A percentile compares a stretch with the other conserved stretches of the same genome.
These are phyloP conservation scores for Phytomonas sp. DNA, from an alignment of 208 protist genomes.

Conservation along the genomic window DNA sequence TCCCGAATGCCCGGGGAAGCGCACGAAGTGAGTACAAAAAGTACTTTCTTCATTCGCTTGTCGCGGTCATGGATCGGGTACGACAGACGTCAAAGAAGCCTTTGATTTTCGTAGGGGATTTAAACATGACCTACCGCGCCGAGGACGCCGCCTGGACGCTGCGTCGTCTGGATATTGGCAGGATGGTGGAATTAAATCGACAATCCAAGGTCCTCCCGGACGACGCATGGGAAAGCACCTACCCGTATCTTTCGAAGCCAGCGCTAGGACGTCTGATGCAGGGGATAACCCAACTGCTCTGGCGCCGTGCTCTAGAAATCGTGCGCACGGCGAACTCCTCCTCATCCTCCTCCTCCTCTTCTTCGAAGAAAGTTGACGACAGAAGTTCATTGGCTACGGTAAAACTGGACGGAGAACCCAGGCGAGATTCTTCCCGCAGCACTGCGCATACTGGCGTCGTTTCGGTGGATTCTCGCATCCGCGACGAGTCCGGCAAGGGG, in stretches of 20 bases:
- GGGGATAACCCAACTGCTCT: slow-evolving; percentile 29
- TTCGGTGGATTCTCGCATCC: slow-evolving; percentile 17
- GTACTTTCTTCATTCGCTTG: slow-evolving; percentile 42
- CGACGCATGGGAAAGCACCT: slow-evolving; percentile 21
- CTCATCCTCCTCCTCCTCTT: too few species aligned
- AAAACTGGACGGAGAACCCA: too few species aligned
- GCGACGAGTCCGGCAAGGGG: slow-evolving; percentile 8
- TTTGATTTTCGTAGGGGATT: slow-evolving; percentile 70
- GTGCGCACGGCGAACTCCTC: background rate
- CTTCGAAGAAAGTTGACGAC: too few species aligned
- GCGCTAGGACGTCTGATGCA: slow-evolving; percentile 27
- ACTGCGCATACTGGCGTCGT: slow-evolving; percentile 9
- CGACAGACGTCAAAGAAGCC: slow-evolving; percentile 42
- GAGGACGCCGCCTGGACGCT: slow-evolving; percentile 69
- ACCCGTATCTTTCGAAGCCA: slow-evolving; percentile 22
- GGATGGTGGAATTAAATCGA: slow-evolving; percentile 20
- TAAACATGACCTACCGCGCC: slow-evolving; percentile 79
- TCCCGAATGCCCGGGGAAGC: slow-evolving; percentile 72
- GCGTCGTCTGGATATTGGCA: slow-evolving; percentile 46
- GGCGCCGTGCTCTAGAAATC: slow-evolving; percentile 15
- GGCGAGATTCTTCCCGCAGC: too few species aligned
- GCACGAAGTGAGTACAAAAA: slow-evolving; percentile 45
- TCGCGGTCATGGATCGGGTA: slow-evolving; percentile 26
- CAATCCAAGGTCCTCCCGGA: slow-evolving; percentile 13
- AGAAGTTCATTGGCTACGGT: too few species aligned